A percentile compares a stretch with the other conserved stretches of the same genome.
phyloP scores from a whole-genome alignment of 179 eudicot species.

The Pouteria campechiana region DNA sequence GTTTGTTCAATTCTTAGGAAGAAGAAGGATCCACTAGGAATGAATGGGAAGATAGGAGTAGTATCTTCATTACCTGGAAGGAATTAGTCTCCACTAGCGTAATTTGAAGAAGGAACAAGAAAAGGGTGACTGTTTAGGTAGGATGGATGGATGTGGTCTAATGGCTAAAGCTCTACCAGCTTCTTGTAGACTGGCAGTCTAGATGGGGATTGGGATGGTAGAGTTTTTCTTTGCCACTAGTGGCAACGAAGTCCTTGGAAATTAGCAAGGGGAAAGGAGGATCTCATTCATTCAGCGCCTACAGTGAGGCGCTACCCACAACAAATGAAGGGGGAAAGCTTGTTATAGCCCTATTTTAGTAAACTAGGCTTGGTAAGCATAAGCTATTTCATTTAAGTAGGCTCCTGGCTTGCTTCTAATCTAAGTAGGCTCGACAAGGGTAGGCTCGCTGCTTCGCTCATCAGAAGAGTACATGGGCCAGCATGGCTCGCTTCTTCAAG shows the following conservation, averaged over 20 bases:
- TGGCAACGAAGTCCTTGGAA: neutral
- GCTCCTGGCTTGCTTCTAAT: too few species aligned
- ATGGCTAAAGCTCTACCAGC: neutral
- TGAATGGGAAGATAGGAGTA: neutral
- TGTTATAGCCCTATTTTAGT: too few species aligned
- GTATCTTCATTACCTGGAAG: constrained; percentile 3
- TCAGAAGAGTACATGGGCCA: too few species aligned
- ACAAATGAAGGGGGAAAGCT: too few species aligned
- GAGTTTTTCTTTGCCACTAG: neutral
- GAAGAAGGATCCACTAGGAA: neutral
- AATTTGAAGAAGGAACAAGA: constrained; percentile 6
- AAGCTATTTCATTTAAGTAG: too few species aligned
- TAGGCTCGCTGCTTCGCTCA: too few species aligned
- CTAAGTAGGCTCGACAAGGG: too few species aligned
- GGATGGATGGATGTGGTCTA: constrained; percentile 1
- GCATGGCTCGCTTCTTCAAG: too few species aligned
- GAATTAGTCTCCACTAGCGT: constrained; percentile 9
- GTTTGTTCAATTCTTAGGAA: too few species aligned
- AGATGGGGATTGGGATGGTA: neutral
- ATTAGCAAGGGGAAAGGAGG: neutral
- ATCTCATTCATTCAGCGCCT: neutral
- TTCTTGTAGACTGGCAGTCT: neutral
- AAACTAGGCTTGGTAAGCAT: too few species aligned
- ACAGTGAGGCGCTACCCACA: neutral
- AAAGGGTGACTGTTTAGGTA: constrained; percentile 3